Evolutionary conservation across 2,329 filamentous ascomycete species (phyloP), one percentile per base, ranked within the genome.

Genomic region (Clonostachys byssicola): DNA sequence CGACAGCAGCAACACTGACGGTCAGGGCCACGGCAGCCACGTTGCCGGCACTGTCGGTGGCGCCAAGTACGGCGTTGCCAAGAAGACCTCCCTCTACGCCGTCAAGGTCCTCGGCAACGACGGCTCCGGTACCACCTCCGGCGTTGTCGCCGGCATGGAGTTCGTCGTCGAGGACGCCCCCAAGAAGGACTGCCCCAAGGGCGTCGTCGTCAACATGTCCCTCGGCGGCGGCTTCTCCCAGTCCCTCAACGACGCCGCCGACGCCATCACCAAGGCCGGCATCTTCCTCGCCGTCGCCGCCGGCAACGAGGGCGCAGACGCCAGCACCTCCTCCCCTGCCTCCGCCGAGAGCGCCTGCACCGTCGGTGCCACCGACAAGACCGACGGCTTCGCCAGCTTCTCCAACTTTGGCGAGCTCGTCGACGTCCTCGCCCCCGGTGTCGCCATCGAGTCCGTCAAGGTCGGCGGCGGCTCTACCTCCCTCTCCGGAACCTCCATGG

Each of bases 261-360:
- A 66, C 30, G 63, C 62, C 46, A 66, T 77, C 23, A 65, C 75
- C 52, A 54, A 53, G 8, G 63, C 67, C 0, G 77, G 77, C 13
- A 63, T 80, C 50, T 77, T 79, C 55, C 64, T 80, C 38, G 77
- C 73, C 44, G 77, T 80, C 12, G 78, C 79, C 3, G 79, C 78
- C 16, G 79, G 79, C 40, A 82, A 82, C 57, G 62, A 67, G 5
- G 65, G 63, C 47, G 54, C 53, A 16, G 65, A 80, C 51, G 74
- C 77, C 2, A 51, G 58, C 16, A 61, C 62, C 52, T 69, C 57
- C 46, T 79, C 75, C 1, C 75, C 75, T 3, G 73, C 75, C 16
- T 77, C 71, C 0, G 72, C 72, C 54, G 47, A 67, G 4, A 60
- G 56, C 23, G 77, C 66, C 35, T 78, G 78, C 61, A 81, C 77